These are phyloP conservation scores for Umbilicus rupestris DNA, from an alignment of 164 flowering plant species.

Conservation along the genomic window DNA sequence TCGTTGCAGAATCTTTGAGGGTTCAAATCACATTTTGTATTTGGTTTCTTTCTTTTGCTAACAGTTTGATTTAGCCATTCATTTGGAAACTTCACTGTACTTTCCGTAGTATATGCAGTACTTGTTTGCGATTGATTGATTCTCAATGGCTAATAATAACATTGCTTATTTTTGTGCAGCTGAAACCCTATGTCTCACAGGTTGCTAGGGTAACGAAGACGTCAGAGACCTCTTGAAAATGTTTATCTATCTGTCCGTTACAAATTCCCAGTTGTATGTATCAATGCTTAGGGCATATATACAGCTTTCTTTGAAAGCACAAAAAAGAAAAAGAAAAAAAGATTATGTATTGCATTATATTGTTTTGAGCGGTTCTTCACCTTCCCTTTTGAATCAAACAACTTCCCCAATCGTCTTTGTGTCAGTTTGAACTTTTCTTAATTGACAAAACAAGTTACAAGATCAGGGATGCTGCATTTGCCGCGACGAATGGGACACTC, in stretches of 20 bases:
- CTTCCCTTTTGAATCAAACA: background rate
- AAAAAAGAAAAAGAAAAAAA: background rate
- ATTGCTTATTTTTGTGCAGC: conserved; percentile 26
- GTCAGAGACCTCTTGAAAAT: conserved; percentile 22
- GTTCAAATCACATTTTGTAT: background rate
- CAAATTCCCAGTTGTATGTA: background rate
- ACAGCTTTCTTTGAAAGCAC: background rate
- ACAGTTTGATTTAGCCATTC: background rate
- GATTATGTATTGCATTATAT: background rate
- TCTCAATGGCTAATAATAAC: background rate
- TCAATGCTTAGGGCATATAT: background rate
- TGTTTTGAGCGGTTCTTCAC: background rate
- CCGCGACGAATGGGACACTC: background rate
- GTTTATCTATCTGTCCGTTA: background rate
- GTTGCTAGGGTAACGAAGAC: conserved; percentile 34
- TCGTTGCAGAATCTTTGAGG: background rate
- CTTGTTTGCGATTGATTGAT: background rate
- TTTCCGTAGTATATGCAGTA: background rate
- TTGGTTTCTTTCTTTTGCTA: background rate
- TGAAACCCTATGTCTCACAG: conserved; percentile 66
- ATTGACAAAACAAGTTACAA: background rate
- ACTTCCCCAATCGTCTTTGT: background rate
- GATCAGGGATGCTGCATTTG: background rate
- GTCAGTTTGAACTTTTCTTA: too few relatives aligned
- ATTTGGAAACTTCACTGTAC: background rate